Base-by-base conservation (phyloP, 495 filamentous ascomycete species). In the Hypoxylon rickii region DNA sequence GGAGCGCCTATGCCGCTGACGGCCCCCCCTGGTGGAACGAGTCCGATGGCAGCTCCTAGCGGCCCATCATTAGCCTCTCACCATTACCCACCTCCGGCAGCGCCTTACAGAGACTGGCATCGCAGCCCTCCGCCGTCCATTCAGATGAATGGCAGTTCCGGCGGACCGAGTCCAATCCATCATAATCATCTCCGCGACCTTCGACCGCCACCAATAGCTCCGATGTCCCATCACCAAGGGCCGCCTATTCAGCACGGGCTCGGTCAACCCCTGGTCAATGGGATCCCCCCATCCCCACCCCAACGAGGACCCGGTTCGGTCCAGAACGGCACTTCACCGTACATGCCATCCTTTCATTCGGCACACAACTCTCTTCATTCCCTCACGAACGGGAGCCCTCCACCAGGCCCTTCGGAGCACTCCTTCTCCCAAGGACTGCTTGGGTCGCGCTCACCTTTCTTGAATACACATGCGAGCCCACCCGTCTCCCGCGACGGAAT, bases 121-220 rank as follows among this genome's bases (percentile, higher is more conserved):
- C 67, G 67, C 26, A 51, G 58, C 46, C 54, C 72, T 64, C 64
- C 71, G n/a, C 58, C 68, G 13, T 51, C 69, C 19, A 29, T 68
- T 10, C 68, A 77, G 15, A 65, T 78, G 15, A 79, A 77, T 57
- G 72, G 74, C 31, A 57, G 57, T 44, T 64, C 69, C 55, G 29
- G 45, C 42, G 51, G 47, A 18, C 45, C 63, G 3, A 61, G 45
- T 46, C 41, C 39, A 24, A 76, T 75, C 56, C 77, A 44, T 57
- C 75, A 36, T 66, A 78, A 45, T 65, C 73, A 46, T 66, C 73
- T 58, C 68, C 70, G 40, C 18, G 71, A 71, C 44, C 68, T 79
- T 7, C 71, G 75, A 18, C 75, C 75, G 0, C 73, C 71, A 11
- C 69, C 73, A 7, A 70, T 75, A 20, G 55, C 73, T 18, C 65